Conservation (phyloP, 2,329 filamentous ascomycete genomes). For the Beauveria sp. region DNA sequence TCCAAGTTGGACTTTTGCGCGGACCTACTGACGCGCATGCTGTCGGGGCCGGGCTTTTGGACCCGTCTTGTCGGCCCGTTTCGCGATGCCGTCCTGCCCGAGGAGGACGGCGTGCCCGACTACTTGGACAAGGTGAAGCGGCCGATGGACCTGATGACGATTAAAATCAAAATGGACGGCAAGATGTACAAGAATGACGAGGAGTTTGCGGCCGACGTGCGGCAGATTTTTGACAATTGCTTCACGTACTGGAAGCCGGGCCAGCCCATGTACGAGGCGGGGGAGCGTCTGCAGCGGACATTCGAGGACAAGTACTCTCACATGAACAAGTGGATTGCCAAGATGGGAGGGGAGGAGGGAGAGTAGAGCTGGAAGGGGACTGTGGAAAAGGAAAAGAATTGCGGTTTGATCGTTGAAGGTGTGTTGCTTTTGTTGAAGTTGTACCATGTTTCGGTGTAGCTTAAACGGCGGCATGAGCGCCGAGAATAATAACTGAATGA, state of each 20-base stretch:
- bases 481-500: not conserved
- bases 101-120: slow-evolving; percentile 50
- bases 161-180: slow-evolving; percentile 53
- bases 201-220: slow-evolving; percentile 50
- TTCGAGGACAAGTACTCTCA: slow-evolving; percentile 52
- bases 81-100: slow-evolving; percentile 50
- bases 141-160: slow-evolving; percentile 55
- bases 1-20: slow-evolving; percentile 51
- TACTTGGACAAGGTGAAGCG: slow-evolving; percentile 53
- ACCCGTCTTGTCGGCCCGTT: slow-evolving; percentile 58
- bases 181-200: slow-evolving; percentile 43
- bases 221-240: slow-evolving; percentile 56
- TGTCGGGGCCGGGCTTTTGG: slow-evolving; percentile 58
- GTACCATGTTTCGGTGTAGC: not conserved
- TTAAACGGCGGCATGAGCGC: not conserved
- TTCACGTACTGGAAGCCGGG: slow-evolving; percentile 54
- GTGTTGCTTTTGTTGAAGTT: not conserved
- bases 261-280: slow-evolving; percentile 47
- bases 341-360: slow-evolving; percentile 35
- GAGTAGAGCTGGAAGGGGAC: not conserved
- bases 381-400: not conserved
- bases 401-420: not conserved
- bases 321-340: slow-evolving; percentile 53
- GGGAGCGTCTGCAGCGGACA: slow-evolving; percentile 50
- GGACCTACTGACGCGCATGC: slow-evolving; percentile 51